phyloP scores from a whole-genome alignment of 176 grass and related monocot genomes.

The Sorghum bicolor region Sorghum_bicolor_NCBIv3 NC_012875.2:57017001-57017500 shows the following conservation, averaged over 20 bases:
- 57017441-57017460: background rate
- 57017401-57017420: conserved; percentile 10
- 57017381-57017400: background rate
- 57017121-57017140: no score
- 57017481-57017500: conserved; percentile 49
- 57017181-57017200: background rate
- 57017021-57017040: no score
- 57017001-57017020: no score
- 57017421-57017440: background rate
- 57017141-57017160: no score
- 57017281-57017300: background rate
- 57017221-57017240: background rate
- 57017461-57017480: conserved; percentile 35
- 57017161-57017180: background rate
- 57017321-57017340: background rate
- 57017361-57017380: background rate
- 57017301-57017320: background rate
- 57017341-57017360: background rate
- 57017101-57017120: no score
- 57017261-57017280: background rate
- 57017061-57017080: no score
- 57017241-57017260: background rate
- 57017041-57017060: no score
- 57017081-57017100: no score
- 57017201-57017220: background rate